Evolutionary conservation across 1,284 basidiomycete species (phyloP), one percentile per base, ranked within the genome.

Genomic region (Somion occarium): DNA sequence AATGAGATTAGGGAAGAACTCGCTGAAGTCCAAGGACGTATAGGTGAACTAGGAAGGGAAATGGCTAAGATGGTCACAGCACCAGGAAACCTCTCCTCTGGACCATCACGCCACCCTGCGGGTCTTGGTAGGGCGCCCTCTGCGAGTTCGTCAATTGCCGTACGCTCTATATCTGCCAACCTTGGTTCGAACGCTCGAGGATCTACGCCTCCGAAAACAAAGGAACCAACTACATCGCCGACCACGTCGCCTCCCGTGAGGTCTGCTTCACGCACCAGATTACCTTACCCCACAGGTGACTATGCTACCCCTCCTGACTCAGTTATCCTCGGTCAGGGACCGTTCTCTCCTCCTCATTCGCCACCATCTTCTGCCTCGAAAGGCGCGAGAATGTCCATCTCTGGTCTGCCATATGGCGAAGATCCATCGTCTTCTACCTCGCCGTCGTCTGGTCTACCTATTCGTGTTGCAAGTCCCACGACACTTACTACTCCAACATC

Each of bases 271-370:
- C 67, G 84, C 1, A 85, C 80, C 19, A 78, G 84, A 38, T 69
- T 90, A 13, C 87, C 88, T 26, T 91, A 91, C 57, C 88, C 88
- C 12, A 83, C 83, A 2, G 88, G 88, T 2, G 88, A 91, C 59
- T 91, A 91, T 57, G 75, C 86, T 3, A 80, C 80, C 9, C 84
- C 85, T 0, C 70, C 74, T 0, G 71, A 72, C 56, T 56, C 73
- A 30, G 54, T 63, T 15, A 11, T 65, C 1, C 53, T 68, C 3
- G 54, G 56, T 24, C 69, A 74, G 38, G 69, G 74, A 38, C 63
- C 75, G 0, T 77, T 83, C 57, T 85, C 85, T 0, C 84, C 86
- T 4, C 70, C 82, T 1, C 76, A 68, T 50, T 86, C 85, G 0
- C 83, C 86, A 0, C 74, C 79, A 0, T 70, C 76, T 0, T 77